phyloP scores from a whole-genome alignment of 495 filamentous ascomycete genomes.

The Penicillium canariense region DNA sequence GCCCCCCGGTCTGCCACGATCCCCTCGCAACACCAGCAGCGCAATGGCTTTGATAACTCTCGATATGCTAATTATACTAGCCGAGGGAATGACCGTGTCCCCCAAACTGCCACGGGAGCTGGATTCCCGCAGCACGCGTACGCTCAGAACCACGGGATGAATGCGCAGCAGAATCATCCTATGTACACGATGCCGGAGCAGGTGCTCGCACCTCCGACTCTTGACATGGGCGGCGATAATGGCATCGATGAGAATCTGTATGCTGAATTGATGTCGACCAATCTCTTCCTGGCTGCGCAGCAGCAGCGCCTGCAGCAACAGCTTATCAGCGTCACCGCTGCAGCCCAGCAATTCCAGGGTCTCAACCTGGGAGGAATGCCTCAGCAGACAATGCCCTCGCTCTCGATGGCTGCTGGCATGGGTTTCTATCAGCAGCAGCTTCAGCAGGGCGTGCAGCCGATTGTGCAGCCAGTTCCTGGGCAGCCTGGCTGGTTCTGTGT shows the following conservation, averaged over 20 bases:
- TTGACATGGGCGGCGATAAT: constrained; percentile 63
- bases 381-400: constrained; percentile 35
- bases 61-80: constrained; percentile 43
- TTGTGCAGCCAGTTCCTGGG: constrained; percentile 63
- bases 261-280: constrained; percentile 79
- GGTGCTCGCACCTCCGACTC: constrained; percentile 76
- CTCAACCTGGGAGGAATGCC: constrained; percentile 53
- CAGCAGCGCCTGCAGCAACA: constrained; percentile 79
- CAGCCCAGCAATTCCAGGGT: constrained; percentile 73
- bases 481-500: constrained; percentile 75
- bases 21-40: constrained; percentile 57
- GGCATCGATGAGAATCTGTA: constrained; percentile 79
- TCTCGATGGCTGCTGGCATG: constrained; percentile 45
- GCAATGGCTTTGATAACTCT: constrained; percentile 45
- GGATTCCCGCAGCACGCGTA: constrained; percentile 53
- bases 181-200: constrained; percentile 76
- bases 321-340: constrained; percentile 53
- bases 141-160: constrained; percentile 42
- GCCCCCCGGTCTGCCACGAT: constrained; percentile 83
- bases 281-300: constrained; percentile 81
- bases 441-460: constrained; percentile 70
- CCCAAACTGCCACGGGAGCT: constrained; percentile 61
- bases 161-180: constrained; percentile 45
- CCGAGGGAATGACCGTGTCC: constrained; percentile 47
- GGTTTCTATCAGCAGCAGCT: constrained; percentile 67